Evolutionary conservation across 2,329 filamentous ascomycete genomes (phyloP), one percentile per base, ranked within the genome.

Genomic region (Cytospora piceae): DNA sequence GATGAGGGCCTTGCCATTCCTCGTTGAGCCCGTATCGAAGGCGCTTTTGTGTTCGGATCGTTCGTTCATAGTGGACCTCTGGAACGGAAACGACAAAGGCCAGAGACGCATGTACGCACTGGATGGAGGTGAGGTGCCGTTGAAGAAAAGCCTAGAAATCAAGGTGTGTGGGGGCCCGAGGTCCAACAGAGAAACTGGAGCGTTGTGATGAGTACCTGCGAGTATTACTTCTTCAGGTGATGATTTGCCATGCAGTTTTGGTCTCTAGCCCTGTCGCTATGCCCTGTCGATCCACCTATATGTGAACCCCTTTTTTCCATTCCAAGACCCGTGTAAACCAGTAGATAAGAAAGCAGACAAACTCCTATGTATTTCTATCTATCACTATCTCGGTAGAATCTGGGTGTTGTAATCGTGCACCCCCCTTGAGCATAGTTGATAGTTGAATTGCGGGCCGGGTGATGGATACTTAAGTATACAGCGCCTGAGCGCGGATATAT

Each of bases 251-350:
- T 42, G 52, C 53, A 22, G 22, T 31, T n/a, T 56, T 27, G n/a
- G 14, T 17, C 46, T 34, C 27, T 49, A 31, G 46, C 29, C 52
- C 37, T 29, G 60, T 27, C 29, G 4, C 9, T 27, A 9, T 42
- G 60, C 39, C 37, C 37, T 56, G 60, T n/a, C 37, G 15, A 29
- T 56, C 60, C 53, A 62, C 60, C 5, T 8, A 22, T 22, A 34
- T 20, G n/a, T 14, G 9, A 34, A 51, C 60, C 60, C 60, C 60
- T 62, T 62, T 56, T 62, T 29, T 12, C 8, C 8, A 37, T 34
- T 6, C 5, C 37, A 5, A 22, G 37, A 49, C 60, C 52, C 52
- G 55, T 56, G 20, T 24, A 29, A 29, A 34, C 31, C 39, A 24
- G 17, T 56, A 49, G 15, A 27, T 14, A 29, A 15, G 12, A 24